Percentiles rank a stretch among this genome's conserved stretches.
phyloP scores from a whole-genome alignment of 768 basidiomycete species.

The Russula sp. region DNA sequence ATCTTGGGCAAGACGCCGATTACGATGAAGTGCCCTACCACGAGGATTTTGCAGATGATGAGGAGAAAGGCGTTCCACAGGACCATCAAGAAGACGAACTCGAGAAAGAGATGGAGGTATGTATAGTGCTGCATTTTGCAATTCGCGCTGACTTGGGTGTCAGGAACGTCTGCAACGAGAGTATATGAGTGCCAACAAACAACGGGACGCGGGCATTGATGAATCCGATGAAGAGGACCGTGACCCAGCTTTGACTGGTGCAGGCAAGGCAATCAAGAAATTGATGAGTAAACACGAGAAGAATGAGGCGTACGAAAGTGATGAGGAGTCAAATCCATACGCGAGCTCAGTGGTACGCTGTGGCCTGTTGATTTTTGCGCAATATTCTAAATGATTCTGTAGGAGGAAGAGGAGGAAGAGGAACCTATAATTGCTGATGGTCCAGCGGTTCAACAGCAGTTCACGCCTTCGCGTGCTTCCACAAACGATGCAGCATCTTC shows the following conservation, averaged over 20 bases:
- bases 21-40: slow-evolving; percentile 78
- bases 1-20: slow-evolving; percentile 70
- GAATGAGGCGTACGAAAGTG: slow-evolving; percentile 68
- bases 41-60: slow-evolving; percentile 82
- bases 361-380: neutral
- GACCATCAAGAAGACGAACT: slow-evolving; percentile 73
- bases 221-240: slow-evolving; percentile 73
- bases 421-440: slow-evolving; percentile 41
- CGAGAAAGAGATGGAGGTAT: slow-evolving; percentile 72
- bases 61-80: slow-evolving; percentile 60
- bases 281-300: slow-evolving; percentile 80
- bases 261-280: slow-evolving; percentile 79
- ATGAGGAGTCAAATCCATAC: slow-evolving; percentile 76
- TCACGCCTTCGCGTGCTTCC: slow-evolving; percentile 37
- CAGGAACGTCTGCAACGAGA: slow-evolving; percentile 82
- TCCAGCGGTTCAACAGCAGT: slow-evolving; percentile 40
- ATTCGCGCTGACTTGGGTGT: slow-evolving; percentile 16
- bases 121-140: slow-evolving; percentile 20
- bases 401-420: slow-evolving; percentile 73
- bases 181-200: slow-evolving; percentile 71
- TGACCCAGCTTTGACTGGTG: slow-evolving; percentile 47
- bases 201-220: slow-evolving; percentile 58
- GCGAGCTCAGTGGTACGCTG: slow-evolving; percentile 55
- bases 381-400: slow-evolving; percentile 17
- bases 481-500: slow-evolving; percentile 28